These are phyloP conservation scores for Metschnikowia picachoensis DNA, from an alignment of 805 yeast species.

Conservation along the genomic window DNA sequence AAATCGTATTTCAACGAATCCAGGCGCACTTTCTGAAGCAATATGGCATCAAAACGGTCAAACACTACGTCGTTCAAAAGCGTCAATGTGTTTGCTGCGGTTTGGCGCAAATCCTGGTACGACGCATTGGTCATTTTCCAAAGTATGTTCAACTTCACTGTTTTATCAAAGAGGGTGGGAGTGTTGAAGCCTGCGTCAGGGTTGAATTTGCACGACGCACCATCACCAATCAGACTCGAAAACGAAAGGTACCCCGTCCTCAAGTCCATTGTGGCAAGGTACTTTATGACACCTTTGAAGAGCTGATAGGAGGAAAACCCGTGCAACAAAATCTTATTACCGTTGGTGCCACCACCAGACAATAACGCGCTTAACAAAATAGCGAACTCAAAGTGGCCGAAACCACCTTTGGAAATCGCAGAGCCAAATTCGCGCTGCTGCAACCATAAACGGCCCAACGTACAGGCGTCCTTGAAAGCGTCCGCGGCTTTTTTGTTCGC, in stretches of 20 bases:
- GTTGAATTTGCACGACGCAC: constrained; percentile 40
- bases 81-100: constrained; percentile 64
- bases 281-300: constrained; percentile 82
- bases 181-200: constrained; percentile 57
- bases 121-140: constrained; percentile 77
- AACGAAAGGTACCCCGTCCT: constrained; percentile 63
- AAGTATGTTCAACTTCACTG: constrained; percentile 70
- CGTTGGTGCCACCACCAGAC: constrained; percentile 75
- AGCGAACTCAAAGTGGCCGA: constrained; percentile 90
- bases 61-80: constrained; percentile 73
- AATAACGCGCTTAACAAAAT: constrained; percentile 74
- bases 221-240: constrained; percentile 50
- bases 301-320: constrained; percentile 93
- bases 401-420: constrained; percentile 64
- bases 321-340: constrained; percentile 70
- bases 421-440: constrained; percentile 80
- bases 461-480: constrained; percentile 81
- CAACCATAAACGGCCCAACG: constrained; percentile 86
- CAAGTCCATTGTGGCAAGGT: constrained; percentile 77
- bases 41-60: constrained; percentile 78
- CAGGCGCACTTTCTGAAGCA: constrained; percentile 56
- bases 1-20: constrained; percentile 65
- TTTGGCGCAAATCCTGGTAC: constrained; percentile 55
- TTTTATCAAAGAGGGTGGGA: constrained; percentile 74
- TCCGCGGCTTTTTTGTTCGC: constrained; percentile 72